phyloP scores from a whole-genome alignment of 2,329 filamentous ascomycete genomes.

The Fusarium hainanense region DNA sequence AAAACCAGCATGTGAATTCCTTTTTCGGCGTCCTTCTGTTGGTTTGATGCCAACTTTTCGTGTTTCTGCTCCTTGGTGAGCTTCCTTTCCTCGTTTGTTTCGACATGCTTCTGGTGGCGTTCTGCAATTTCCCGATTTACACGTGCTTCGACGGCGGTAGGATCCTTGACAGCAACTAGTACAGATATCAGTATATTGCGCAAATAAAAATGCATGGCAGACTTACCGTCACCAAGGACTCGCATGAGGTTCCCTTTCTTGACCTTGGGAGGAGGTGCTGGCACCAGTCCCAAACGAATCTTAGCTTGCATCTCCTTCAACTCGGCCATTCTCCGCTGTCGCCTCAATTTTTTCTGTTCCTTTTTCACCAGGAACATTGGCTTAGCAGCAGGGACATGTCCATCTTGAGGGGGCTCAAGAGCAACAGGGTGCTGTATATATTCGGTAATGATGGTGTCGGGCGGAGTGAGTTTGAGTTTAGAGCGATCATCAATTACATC shows the following conservation, averaged over 20 bases:
- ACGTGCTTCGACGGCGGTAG: conserved; percentile 93
- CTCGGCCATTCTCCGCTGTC: conserved; percentile 90
- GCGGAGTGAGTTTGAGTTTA: conserved; percentile 77
- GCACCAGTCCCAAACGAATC: conserved; percentile 88
- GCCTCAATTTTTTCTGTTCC: conserved; percentile 90
- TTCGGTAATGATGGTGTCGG: conserved; percentile 88
- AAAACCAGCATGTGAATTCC: conserved; percentile 90
- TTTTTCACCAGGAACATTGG: conserved; percentile 91
- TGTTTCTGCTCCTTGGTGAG: conserved; percentile 87
- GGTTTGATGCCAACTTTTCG: conserved; percentile 84
- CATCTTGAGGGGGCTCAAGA: conserved; percentile 91
- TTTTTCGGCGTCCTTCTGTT: conserved; percentile 87
- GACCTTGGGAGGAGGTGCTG: conserved; percentile 92
- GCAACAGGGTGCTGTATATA: conserved; percentile 95
- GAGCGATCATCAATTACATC: conserved; percentile 72
- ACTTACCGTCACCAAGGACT: conserved; percentile 83
- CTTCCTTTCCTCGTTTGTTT: conserved; percentile 84
- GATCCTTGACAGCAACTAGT: conserved; percentile 81
- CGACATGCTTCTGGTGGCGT: conserved; percentile 80
- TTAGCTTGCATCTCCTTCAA: conserved; percentile 97
- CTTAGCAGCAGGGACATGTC: conserved; percentile 80
- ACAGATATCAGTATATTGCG: conserved; percentile 34
- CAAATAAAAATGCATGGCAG: background rate
- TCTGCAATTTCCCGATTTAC: conserved; percentile 94
- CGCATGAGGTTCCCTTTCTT: conserved; percentile 99